These are phyloP conservation scores for Xylaria sp. DNA, from an alignment of 2,329 filamentous ascomycete species.

Conservation along the genomic window DNA sequence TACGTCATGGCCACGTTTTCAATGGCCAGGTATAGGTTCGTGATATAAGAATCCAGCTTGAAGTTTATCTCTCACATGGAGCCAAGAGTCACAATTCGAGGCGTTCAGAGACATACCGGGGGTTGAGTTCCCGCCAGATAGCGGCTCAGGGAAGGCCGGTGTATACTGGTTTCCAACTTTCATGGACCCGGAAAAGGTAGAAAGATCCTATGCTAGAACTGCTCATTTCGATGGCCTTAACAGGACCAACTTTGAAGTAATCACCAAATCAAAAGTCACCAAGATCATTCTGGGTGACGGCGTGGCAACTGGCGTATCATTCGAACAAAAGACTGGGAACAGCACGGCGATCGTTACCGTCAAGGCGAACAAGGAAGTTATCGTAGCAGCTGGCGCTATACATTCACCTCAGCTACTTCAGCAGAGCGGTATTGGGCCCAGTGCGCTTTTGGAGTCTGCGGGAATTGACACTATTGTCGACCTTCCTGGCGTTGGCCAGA, in stretches of 20 bases:
- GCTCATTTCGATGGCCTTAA: conserved; percentile 51
- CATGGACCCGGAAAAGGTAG: conserved; percentile 52
- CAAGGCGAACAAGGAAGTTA: conserved; percentile 54
- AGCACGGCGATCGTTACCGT: conserved; percentile 41
- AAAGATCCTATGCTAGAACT: conserved; percentile 54
- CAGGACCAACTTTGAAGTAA: conserved; percentile 49
- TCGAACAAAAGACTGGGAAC: conserved; percentile 40
- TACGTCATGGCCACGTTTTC: conserved; percentile 54
- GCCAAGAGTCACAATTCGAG: conserved; percentile 48
- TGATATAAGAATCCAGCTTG: not conserved
- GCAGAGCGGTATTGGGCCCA: conserved; percentile 54
- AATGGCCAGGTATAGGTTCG: conserved; percentile 51
- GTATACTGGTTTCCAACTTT: conserved; percentile 58
- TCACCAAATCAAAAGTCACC: conserved; percentile 48
- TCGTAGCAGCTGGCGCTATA: conserved; percentile 57
- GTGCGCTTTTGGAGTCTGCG: conserved; percentile 55
- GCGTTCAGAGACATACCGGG: conserved; percentile 54
- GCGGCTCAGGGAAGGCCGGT: conserved; percentile 54
- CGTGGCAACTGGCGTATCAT: conserved; percentile 49
- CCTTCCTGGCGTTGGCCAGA: conserved; percentile 60
- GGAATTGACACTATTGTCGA: conserved; percentile 56
- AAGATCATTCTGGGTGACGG: conserved; percentile 47
- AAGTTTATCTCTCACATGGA: conserved; percentile 4
- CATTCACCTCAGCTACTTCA: conserved; percentile 54
- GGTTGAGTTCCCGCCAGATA: conserved; percentile 54